These are phyloP conservation scores for Conoideocrella luteorostrata DNA, from an alignment of 2,329 filamentous ascomycete genomes.

Conservation along the genomic window DNA sequence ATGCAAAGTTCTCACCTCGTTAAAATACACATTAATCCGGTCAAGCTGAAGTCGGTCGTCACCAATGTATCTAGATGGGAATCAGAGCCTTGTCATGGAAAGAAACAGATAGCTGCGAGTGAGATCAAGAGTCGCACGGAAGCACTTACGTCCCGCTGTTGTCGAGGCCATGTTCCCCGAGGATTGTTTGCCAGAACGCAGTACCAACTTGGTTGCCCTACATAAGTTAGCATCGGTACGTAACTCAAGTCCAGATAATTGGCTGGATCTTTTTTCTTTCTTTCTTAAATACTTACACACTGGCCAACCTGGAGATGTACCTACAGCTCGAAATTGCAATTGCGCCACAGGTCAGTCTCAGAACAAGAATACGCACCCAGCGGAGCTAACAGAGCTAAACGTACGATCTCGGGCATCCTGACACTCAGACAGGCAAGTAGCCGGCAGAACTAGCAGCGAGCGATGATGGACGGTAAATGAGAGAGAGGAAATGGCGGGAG, in stretches of 20 bases:
- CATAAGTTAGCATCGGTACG: constrained; percentile 23
- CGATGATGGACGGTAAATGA: too few relatives aligned
- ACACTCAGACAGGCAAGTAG: not conserved
- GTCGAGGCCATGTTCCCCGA: constrained; percentile 91
- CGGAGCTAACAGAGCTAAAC: constrained; percentile 1
- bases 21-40: constrained; percentile 99
- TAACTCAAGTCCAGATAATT: too few relatives aligned
- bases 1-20: constrained; percentile 44
- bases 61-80: constrained; percentile 68
- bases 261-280: too few relatives aligned
- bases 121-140: too few relatives aligned
- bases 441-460: too few relatives aligned
- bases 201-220: constrained; percentile 99
- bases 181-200: constrained; percentile 94
- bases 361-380: not conserved
- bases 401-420: constrained; percentile 11
- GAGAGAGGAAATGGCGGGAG: too few relatives aligned
- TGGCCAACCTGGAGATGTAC: constrained; percentile 99
- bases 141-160: constrained; percentile 64
- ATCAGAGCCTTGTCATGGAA: too few relatives aligned
- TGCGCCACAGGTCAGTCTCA: constrained; percentile 42
- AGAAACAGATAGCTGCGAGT: too few relatives aligned
- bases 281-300: constrained; percentile 78
- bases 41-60: constrained; percentile 97
- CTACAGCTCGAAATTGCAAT: constrained; percentile 50